phyloP scores from a whole-genome alignment of 192 early-diverging fungal species.

The Haplosporangium gracile region DNA sequence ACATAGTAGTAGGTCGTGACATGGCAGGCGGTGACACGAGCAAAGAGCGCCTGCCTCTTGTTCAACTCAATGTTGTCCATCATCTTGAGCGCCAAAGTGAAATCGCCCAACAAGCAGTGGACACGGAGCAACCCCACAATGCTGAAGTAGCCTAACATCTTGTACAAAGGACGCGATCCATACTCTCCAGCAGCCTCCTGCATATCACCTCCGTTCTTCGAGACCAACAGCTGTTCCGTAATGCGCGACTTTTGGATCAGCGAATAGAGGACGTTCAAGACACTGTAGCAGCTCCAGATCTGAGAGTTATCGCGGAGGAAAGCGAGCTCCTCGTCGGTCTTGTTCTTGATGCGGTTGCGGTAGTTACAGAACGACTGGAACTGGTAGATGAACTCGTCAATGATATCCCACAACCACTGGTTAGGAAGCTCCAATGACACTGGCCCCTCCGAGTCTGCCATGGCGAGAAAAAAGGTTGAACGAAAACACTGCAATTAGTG shows the following conservation, averaged over 20 bases:
- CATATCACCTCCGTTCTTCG: conserved; percentile 91
- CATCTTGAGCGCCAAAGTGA: conserved; percentile 94
- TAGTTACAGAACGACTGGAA: conserved; percentile 98
- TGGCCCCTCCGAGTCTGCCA: conserved; percentile 79
- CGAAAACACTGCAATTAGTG: not conserved
- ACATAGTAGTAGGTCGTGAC: conserved; percentile 98
- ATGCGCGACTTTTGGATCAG: conserved; percentile 97
- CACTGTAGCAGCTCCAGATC: conserved; percentile 97
- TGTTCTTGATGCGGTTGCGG: conserved; percentile 88
- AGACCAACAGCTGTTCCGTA: conserved; percentile 91
- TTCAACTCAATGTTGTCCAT: conserved; percentile 96
- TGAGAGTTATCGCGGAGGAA: conserved; percentile 88
- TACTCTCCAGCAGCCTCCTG: conserved; percentile 90
- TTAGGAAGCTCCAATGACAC: conserved; percentile 94
- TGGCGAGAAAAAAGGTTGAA: not conserved
- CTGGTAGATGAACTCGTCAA: conserved; percentile 99
- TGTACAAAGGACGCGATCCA: conserved; percentile 90
- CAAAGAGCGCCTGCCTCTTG: conserved; percentile 93
- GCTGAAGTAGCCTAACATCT: conserved; percentile 97
- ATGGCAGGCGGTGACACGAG: conserved; percentile 95
- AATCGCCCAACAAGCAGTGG: conserved; percentile 96
- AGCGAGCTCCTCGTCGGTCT: conserved; percentile 84
- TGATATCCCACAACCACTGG: conserved; percentile 99
- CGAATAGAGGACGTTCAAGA: conserved; percentile 96
- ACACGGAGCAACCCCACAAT: conserved; percentile 94